These are phyloP conservation scores for Geotrichum ghanense DNA, from an alignment of 805 yeast genomes.

Conservation along the genomic window DNA sequence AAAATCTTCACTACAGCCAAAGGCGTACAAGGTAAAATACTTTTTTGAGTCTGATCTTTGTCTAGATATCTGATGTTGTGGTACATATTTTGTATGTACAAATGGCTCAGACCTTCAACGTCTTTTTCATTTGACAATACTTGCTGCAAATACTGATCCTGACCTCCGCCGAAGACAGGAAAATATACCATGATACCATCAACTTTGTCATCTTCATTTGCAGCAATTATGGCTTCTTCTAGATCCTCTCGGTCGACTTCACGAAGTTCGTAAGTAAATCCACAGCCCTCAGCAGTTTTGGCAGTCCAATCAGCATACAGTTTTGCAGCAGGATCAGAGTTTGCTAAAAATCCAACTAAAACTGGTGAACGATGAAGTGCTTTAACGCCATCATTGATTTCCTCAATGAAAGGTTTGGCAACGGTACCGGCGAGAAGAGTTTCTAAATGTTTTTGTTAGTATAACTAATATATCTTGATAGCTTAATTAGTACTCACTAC, in stretches of 20 bases:
- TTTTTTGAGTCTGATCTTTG: slow-evolving; percentile 54
- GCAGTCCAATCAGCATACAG: slow-evolving; percentile 96
- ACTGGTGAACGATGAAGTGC: slow-evolving; percentile 49
- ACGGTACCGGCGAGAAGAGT: slow-evolving; percentile 80
- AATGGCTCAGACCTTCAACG: slow-evolving; percentile 89
- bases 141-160: slow-evolving; percentile 93
- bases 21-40: slow-evolving; percentile 94
- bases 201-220: slow-evolving; percentile 64
- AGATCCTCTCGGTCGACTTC: slow-evolving; percentile 69
- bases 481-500: background rate
- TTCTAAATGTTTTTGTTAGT: slow-evolving; percentile 15
- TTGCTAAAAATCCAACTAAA: slow-evolving; percentile 86
- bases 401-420: slow-evolving; percentile 71
- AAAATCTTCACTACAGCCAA: slow-evolving; percentile 87
- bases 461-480: background rate
- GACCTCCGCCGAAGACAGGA: slow-evolving; percentile 92
- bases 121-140: slow-evolving; percentile 85
- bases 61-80: slow-evolving; percentile 86
- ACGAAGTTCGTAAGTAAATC: slow-evolving; percentile 72
- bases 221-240: slow-evolving; percentile 72
- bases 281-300: slow-evolving; percentile 76
- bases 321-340: slow-evolving; percentile 87
- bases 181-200: slow-evolving; percentile 95
- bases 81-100: slow-evolving; percentile 87
- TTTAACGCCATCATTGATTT: slow-evolving; percentile 49